Evolutionary conservation across 2,329 filamentous ascomycete genomes (phyloP), one percentile per base, ranked within the genome.

Genomic region (Monilinia fructigena): DNA sequence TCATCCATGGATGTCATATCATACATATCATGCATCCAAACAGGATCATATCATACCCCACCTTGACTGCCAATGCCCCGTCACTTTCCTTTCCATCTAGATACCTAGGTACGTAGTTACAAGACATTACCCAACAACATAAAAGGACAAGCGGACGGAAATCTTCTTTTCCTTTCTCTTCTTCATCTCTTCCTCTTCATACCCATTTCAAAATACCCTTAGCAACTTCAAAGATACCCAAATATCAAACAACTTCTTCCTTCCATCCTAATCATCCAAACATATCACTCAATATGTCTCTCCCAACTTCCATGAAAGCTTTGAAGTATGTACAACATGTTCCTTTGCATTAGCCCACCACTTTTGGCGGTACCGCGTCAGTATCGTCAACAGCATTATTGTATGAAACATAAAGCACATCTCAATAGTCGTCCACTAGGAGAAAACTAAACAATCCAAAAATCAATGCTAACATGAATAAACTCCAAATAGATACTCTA

Each of bases 271-370:
- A 42, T n/a, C 52, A 59, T 20, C 23, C 56, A 18, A 68, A 65
- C 35, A 65, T 50, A 67, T 56, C 58, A 67, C 45, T 63, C 69
- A 72, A 78, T 74, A 75, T 76, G 66, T 74, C 72, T 72, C 79
- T 86, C 26, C 69, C 69, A 55, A 68, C 66, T 76, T 79, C 82
- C 70, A 86, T 74, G 72, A 87, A 87, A 78, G 86, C 86, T 78
- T 82, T 88, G 77, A 80, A 82, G 85, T 85, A 78, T 72, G 61
- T 81, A 77, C 66, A 68, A 65, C 65, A 63, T 26, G 5, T 35
- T 35, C 5, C 31, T 38, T 58, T 60, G 64, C 52, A 53, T 55
- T 42, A 14, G 23, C 38, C 18, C 12, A 42, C 28, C 23, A 28
- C 12, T 58, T 47, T 47, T 26, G 28, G 26, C 31, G 40, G 26